Percentiles rank a stretch among this genome's conserved stretches.
These are phyloP conservation scores for Houttuynia cordata DNA, from an alignment of 164 flowering plant genomes.

Conservation along the genomic window DNA sequence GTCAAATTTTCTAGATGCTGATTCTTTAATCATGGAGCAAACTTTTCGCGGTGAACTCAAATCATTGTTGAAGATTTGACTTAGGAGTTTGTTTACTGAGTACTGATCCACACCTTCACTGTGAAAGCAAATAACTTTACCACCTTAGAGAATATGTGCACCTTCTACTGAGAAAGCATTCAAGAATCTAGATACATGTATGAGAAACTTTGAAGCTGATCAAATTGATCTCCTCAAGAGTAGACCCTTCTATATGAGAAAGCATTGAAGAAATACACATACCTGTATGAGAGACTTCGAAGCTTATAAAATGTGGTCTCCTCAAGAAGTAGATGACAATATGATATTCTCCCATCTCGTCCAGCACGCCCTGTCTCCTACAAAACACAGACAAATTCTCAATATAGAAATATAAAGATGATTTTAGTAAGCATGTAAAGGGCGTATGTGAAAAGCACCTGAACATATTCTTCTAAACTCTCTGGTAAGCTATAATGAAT, in stretches of 20 bases:
- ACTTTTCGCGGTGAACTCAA: constrained; percentile 26
- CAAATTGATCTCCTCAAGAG: constrained; percentile 51
- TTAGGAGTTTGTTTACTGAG: constrained; percentile 59
- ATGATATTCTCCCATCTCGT: constrained; percentile 79
- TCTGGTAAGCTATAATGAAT: constrained; percentile 90
- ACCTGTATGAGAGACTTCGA: constrained; percentile 85
- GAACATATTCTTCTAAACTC: constrained; percentile 97
- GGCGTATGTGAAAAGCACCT: constrained; percentile 30
- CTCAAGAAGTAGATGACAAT: constrained; percentile 75
- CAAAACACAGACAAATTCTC: constrained; percentile 6
- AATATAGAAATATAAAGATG: background rate
- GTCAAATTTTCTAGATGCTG: constrained; percentile 71
- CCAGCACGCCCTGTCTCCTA: constrained; percentile 98
- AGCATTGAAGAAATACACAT: background rate
- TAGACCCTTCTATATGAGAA: background rate
- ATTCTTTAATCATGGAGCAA: constrained; percentile 57
- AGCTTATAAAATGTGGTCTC: constrained; percentile 62
- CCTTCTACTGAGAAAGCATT: background rate
- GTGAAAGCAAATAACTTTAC: constrained; percentile 6
- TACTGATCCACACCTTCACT: constrained; percentile 96
- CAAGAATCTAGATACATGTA: constrained; percentile 40
- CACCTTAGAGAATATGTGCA: background rate
- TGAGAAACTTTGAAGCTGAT: constrained; percentile 69
- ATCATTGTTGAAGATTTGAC: constrained; percentile 41
- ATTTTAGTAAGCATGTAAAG: background rate